A percentile compares a stretch with the other conserved stretches of the same genome.
Evolutionary conservation across 2,329 filamentous ascomycete species (phyloP).

Genomic region (Penicillium psychrosexuale): DNA sequence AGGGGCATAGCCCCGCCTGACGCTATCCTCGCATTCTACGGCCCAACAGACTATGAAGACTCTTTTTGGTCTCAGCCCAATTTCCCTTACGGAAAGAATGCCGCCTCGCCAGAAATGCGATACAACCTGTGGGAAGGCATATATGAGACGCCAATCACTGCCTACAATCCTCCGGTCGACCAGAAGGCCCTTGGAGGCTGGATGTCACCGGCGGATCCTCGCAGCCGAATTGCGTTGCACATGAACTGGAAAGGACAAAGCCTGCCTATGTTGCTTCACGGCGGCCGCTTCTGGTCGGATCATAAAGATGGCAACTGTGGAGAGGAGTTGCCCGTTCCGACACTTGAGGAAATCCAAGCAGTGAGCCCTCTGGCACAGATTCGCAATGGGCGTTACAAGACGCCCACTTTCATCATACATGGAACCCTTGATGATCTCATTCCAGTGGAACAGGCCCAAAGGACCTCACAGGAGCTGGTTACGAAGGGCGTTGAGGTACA

Average conservation of each 20-base stretch:
- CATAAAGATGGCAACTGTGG: not conserved
- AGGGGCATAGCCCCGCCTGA: constrained; percentile 38
- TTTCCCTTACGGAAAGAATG: not conserved
- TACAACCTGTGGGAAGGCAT: constrained; percentile 10
- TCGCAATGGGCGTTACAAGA: constrained; percentile 5
- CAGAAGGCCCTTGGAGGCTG: constrained; percentile 8
- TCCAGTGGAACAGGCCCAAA: constrained; percentile 8
- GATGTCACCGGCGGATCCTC: constrained; percentile 31
- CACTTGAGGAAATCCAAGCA: constrained; percentile 1
- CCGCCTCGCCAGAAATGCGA: not conserved
- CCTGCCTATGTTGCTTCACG: constrained; percentile 32
- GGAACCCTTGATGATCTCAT: constrained; percentile 21
- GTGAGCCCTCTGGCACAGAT: constrained; percentile 24
- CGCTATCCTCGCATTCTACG: constrained; percentile 49
- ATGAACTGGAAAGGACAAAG: constrained; percentile 45
- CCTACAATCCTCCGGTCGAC: constrained; percentile 17
- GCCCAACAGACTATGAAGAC: constrained; percentile 41
- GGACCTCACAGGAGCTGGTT: not conserved
- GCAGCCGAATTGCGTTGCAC: constrained; percentile 40
- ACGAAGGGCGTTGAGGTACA: not conserved
- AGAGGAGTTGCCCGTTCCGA: not conserved
- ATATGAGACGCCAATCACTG: constrained; percentile 12
- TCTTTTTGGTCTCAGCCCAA: constrained; percentile 10
- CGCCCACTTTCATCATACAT: constrained; percentile 24
- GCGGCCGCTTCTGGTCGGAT: not conserved